phyloP scores from a whole-genome alignment of 345 rosid species.

The Gossypium longicalyx region DNA sequence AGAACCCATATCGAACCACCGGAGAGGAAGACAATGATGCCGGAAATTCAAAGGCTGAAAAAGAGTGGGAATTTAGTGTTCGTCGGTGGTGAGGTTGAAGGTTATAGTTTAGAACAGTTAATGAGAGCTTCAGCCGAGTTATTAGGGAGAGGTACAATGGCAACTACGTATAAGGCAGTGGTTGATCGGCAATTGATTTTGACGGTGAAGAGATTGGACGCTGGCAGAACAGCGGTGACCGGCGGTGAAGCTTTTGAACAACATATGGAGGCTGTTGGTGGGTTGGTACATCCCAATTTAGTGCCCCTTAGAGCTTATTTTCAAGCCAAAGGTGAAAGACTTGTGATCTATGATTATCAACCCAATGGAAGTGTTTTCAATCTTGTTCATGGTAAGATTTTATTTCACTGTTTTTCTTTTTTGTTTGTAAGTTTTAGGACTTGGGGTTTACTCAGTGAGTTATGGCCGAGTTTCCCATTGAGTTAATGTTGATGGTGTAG shows the following conservation, averaged over 20 bases:
- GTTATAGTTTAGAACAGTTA: constrained; percentile 70
- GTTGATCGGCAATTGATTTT: constrained; percentile 72
- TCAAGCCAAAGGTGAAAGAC: constrained; percentile 85
- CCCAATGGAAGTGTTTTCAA: constrained; percentile 86
- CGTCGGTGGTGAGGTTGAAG: constrained; percentile 41
- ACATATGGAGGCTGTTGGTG: constrained; percentile 75
- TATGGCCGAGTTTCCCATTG: background rate
- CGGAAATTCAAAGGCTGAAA: constrained; percentile 25
- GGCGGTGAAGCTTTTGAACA: constrained; percentile 58
- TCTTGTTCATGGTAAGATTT: constrained; percentile 76
- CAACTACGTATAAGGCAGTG: constrained; percentile 84
- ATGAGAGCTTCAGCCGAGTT: constrained; percentile 96
- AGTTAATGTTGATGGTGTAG: background rate
- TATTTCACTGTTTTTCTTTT: background rate
- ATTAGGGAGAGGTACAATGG: constrained; percentile 77
- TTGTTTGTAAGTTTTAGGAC: background rate
- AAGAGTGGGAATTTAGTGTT: constrained; percentile 58
- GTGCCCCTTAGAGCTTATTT: constrained; percentile 73
- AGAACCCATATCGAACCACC: constrained; percentile 16
- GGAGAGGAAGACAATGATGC: constrained; percentile 19
- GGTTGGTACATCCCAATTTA: constrained; percentile 61
- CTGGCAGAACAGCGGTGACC: constrained; percentile 60
- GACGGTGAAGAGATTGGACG: constrained; percentile 81
- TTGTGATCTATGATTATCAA: constrained; percentile 75
- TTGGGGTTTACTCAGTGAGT: background rate